Evolutionary conservation across 331 rosid species (phyloP), one percentile per base, ranked within the genome.

Genomic region (Malus hybrid): DNA sequence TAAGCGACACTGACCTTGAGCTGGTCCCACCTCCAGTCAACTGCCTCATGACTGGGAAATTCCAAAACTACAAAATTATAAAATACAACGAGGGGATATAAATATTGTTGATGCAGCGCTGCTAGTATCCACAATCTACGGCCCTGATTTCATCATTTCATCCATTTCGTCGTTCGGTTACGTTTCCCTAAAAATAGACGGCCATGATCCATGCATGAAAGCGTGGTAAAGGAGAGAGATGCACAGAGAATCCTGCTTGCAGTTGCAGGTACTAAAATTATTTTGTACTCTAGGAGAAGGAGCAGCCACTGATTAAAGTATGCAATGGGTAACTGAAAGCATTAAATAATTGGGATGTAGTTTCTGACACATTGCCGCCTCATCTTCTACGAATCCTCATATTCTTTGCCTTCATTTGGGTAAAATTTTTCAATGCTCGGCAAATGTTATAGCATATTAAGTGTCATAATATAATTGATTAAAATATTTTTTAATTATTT

Each of bases 11-110:
- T 24, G 63, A 63, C 78, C 69, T 10, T 48, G 77, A 32, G 26
- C 56, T 75, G 82, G 86, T 73, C 88, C 88, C 88, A 77, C 84
- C 56, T 10, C 20, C 32, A 20, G 76, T 79, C 80, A 82, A 73
- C 78, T 53, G 16, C 56, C 7, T 7, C 58, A 62, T 71, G 58
- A 50, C 65, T 7, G 33, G 29, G 66, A 72, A 28, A 64, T 39
- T 42, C 39, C 53, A 50, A 34, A 42, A 42, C 50, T 44, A 34
- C 26, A 65, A 55, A 16, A 6, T 15, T 6, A 0, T 13, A 5
- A 12, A 14, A 32, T 0, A 13, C 1, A 2, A 5, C 5, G 3
- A 44, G 15, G 10, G n/a, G 20, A 6, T 6, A 15, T 16, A 50
- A 50, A 50, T 0, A 44, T 39, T 42, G 48, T 6, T 16, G 30